Base-by-base conservation (phyloP, 2,329 filamentous ascomycete species). In the Aspergillus jensenii region DNA sequence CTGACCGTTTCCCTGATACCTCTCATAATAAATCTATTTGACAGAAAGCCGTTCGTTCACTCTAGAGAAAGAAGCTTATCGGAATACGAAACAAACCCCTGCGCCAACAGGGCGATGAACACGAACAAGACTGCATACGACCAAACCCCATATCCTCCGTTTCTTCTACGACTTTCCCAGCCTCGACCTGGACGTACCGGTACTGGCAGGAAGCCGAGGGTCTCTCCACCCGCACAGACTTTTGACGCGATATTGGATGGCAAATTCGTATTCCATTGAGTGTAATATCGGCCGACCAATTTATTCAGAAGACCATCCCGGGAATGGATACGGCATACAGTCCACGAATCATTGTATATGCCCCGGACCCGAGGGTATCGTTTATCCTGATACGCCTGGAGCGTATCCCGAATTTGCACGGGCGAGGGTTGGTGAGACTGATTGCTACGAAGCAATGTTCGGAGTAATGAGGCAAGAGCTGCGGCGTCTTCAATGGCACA, bases 401-500 rank as follows among this genome's bases (percentile, higher is more conserved):
- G 60, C 3, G 48, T 43, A 3, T 41, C 17, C 1, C 46, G 4
- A 9, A 61, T 51, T 35, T 61, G 48, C 12, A 19, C 11, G 27
- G 47, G 41, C 5, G 61, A 51, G 3, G 43, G 55, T 6, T 45
- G 35, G 7, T 31, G n/a, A 19, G 15, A 19, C 8, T 15, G 46
- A 35, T n/a, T 61, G 40, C 1, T 47, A 45, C 31, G 68, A 4
- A 77, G 59, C 11, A 65, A 60, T 37, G 74, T 75, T 11, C 6
- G 35, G 35, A 37, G 12, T 37, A 37, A 37, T 12, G 35, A 37
- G 15, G 72, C 67, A 4, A 77, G 61, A 9, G 65, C 64, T 5
- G 75, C 75, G 3, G 71, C 74, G 52, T 69, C 70, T 60, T 79
- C 76, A 15, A 78, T 76, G 1, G 75, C 74, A n/a, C 64, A 68